These are phyloP conservation scores for Cercospora sojina DNA, from an alignment of 2,329 filamentous ascomycete genomes.

Conservation along the genomic window DNA sequence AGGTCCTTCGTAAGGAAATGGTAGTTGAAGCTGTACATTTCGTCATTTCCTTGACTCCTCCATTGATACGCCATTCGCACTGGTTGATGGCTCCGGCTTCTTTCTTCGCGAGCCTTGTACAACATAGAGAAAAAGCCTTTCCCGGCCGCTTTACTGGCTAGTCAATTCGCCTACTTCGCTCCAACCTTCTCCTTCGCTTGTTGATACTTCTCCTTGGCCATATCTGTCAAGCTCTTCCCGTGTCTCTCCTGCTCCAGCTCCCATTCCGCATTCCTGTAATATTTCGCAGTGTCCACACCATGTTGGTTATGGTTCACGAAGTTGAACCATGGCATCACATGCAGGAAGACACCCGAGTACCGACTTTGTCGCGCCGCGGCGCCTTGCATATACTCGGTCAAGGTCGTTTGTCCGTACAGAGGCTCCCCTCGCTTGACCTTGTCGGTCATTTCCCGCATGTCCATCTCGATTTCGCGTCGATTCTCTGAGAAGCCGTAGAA, in stretches of 20 bases:
- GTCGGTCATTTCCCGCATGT: slow-evolving; percentile 97
- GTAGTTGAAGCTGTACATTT: slow-evolving; percentile 4
- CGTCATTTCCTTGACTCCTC: neutral
- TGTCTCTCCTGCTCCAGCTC: slow-evolving; percentile 79
- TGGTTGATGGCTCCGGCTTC: neutral
- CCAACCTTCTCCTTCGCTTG: slow-evolving; percentile 12
- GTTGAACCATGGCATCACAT: slow-evolving; percentile 94
- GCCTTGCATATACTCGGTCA: slow-evolving; percentile 89
- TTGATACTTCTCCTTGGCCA: slow-evolving; percentile 10
- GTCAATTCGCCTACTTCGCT: neutral
- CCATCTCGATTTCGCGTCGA: slow-evolving; percentile 84
- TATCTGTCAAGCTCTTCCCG: slow-evolving; percentile 23
- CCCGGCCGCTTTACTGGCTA: neutral
- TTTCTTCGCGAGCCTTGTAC: neutral
- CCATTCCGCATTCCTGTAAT: slow-evolving; percentile 91
- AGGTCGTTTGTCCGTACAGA: slow-evolving; percentile 75
- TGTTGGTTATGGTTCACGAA: slow-evolving; percentile 96
- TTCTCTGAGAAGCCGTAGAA: slow-evolving; percentile 97
- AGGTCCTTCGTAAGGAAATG: neutral
- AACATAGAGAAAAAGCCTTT: neutral
- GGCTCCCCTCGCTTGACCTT: slow-evolving; percentile 92
- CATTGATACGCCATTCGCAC: neutral
- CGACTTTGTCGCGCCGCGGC: slow-evolving; percentile 89
- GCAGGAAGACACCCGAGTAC: slow-evolving; percentile 80
- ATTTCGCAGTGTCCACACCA: slow-evolving; percentile 96